phyloP scores from a whole-genome alignment of 148 eudicot genomes.

The Beta vulgaris region DNA sequence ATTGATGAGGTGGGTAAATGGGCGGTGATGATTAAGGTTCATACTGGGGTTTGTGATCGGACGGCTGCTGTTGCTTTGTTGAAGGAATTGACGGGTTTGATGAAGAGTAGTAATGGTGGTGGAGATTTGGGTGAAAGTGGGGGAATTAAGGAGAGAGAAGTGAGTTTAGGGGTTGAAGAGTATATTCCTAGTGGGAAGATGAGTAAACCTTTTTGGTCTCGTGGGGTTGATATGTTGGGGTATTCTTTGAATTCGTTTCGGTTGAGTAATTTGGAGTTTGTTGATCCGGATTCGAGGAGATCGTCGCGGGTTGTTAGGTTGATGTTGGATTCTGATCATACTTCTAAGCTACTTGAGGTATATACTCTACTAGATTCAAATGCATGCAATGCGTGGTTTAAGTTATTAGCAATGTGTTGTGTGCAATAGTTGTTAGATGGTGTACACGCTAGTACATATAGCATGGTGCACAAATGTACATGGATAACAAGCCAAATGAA shows the following conservation, averaged over 20 bases:
- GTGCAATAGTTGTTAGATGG: too few species aligned
- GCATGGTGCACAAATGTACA: too few species aligned
- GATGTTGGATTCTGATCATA: conserved; percentile 38
- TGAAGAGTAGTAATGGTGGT: conserved; percentile 16
- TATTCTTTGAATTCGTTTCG: conserved; percentile 76
- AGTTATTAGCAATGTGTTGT: too few species aligned
- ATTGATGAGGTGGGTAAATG: conserved; percentile 33
- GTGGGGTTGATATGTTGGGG: conserved; percentile 75
- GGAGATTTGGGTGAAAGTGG: conserved; percentile 11
- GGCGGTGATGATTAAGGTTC: conserved; percentile 53
- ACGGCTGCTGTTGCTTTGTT: conserved; percentile 51
- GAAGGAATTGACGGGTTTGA: conserved; percentile 43
- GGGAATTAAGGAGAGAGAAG: conserved; percentile 27
- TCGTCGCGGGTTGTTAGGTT: conserved; percentile 48
- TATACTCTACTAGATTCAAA: too few species aligned
- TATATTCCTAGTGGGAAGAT: conserved; percentile 53
- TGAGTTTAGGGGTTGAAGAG: conserved; percentile 60
- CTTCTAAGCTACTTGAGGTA: conserved; percentile 53
- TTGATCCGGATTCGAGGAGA: conserved; percentile 35
- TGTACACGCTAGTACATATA: too few species aligned
- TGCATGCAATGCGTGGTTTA: too few species aligned
- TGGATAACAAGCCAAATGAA: too few species aligned
- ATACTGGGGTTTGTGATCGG: conserved; percentile 75
- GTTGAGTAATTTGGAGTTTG: conserved; percentile 49
- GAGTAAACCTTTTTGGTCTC: conserved; percentile 81